phyloP scores from a whole-genome alignment of 768 basidiomycete species.

The Cytidiella melzeri region DNA sequence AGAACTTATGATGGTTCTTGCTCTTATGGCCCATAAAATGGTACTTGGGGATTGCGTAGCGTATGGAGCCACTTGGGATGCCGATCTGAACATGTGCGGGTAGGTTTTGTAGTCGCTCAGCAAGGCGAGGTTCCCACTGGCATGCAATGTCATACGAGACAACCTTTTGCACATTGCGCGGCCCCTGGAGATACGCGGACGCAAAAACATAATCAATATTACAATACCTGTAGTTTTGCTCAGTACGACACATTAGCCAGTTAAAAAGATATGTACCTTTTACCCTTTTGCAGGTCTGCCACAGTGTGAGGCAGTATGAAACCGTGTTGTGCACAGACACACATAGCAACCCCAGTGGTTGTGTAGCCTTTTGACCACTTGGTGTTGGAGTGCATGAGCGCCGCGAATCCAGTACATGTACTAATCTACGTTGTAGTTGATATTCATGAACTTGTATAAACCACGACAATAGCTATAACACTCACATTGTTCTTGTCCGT shows the following conservation, averaged over 20 bases:
- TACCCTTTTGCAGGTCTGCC: slow-evolving; percentile 23
- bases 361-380: neutral
- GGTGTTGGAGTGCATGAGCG: slow-evolving; percentile 3
- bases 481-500: slow-evolving; percentile 3
- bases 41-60: neutral
- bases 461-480: slow-evolving; percentile 14
- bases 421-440: neutral
- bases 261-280: slow-evolving; percentile 13
- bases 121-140: slow-evolving; percentile 6
- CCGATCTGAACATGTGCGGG: too few relatives aligned
- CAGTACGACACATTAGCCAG: neutral
- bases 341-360: neutral
- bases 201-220: slow-evolving; percentile 21
- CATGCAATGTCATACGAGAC: slow-evolving; percentile 19
- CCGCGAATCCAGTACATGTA: slow-evolving; percentile 14
- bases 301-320: slow-evolving; percentile 15
- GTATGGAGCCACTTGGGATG: neutral
- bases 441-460: neutral
- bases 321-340: slow-evolving; percentile 17
- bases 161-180: neutral
- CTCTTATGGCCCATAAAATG: neutral
- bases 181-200: neutral
- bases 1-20: slow-evolving; percentile 19
- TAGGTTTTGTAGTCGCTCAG: too few relatives aligned
- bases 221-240: slow-evolving; percentile 4